Base-by-base conservation (phyloP, 2,329 filamentous ascomycete genomes). In the Fusarium subtropicale region DNA sequence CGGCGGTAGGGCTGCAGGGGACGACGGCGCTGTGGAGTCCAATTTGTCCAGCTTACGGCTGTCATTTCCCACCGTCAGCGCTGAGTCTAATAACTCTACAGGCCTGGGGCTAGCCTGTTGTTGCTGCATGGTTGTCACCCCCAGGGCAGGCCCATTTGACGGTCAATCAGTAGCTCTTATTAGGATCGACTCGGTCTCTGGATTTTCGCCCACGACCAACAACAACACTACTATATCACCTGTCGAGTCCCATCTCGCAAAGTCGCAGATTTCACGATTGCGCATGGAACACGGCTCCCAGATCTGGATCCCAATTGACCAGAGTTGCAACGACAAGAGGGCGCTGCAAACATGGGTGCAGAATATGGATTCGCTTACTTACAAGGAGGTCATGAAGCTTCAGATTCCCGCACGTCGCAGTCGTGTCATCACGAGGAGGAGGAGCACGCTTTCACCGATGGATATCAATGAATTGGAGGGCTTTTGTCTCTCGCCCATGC, bases 301-400 rank as follows among this genome's bases (percentile, higher is more conserved):
- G 52, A 76, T 85, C 11, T 87, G 85, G 84, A 78, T 86, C 20
- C 79, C 83, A 5, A 72, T 87, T 54, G 79, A 81, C 12, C 16
- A 26, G 48, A 77, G 75, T 45, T 83, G 13, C n/a, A 22, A 7
- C 15, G 81, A 50, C 79, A 86, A 69, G 77, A 78, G 84, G 33
- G 79, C 78, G 58, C 69, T 87, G 44, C 84, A 85, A 60, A 85
- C 83, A 5, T 87, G 85, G 85, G 81, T 82, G 28, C 84, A 87
- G 74, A 86, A 87, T 65, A 81, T 84, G 47, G 83, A 84, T 62
- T 80, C 85, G 54, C 78, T 81, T 30, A 66, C 79, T 26, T 81
- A 85, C 67, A 78, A 80, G 42, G 82, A 81, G 48, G 82, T 86
- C 42, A 79, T 84, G 74, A 79, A 79, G 48, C 74, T 85, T 39